These are phyloP conservation scores for Mycosphaerella sp. DNA, from an alignment of 2,329 filamentous ascomycete genomes.

Conservation along the genomic window DNA sequence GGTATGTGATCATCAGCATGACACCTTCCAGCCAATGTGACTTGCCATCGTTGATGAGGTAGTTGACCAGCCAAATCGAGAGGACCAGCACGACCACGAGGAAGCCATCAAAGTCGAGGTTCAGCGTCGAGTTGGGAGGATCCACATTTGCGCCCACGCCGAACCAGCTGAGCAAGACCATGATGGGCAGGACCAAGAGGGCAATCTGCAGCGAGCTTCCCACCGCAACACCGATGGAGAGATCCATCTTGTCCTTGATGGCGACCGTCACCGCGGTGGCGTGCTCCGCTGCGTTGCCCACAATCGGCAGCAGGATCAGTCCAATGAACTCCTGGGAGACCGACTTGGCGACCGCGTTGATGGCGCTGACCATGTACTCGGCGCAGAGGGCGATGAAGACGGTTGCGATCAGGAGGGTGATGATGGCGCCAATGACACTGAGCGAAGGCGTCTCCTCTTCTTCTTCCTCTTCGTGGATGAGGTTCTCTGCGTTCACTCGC, in stretches of 20 bases:
- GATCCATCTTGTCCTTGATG: constrained; percentile 62
- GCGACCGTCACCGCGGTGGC: constrained; percentile 56
- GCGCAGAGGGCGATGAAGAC: constrained; percentile 73
- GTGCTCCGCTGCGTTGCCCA: constrained; percentile 61
- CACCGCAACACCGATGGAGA: constrained; percentile 61
- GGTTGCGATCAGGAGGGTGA: constrained; percentile 65
- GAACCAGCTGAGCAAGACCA: constrained; percentile 57
- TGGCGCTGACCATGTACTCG: constrained; percentile 57
- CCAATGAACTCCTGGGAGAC: constrained; percentile 58
- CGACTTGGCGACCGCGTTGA: constrained; percentile 47
- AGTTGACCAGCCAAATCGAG: constrained; percentile 51
- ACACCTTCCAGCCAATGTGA: constrained; percentile 54
- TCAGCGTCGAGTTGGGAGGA: constrained; percentile 50
- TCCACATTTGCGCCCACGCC: constrained; percentile 36
- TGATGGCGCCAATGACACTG: constrained; percentile 62
- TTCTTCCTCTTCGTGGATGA: constrained; percentile 44
- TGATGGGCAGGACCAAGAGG: constrained; percentile 54
- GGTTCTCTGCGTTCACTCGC: constrained; percentile 44
- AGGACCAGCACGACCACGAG: constrained; percentile 65
- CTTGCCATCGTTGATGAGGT: constrained; percentile 49
- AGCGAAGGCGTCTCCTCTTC: constrained; percentile 70
- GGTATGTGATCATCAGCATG: constrained; percentile 44
- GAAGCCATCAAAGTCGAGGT: constrained; percentile 79
- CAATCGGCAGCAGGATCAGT: constrained; percentile 58
- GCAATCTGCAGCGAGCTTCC: constrained; percentile 61